phyloP scores from a whole-genome alignment of 1,139 yeast genomes.

The Yamadazyma aaseri region DNA sequence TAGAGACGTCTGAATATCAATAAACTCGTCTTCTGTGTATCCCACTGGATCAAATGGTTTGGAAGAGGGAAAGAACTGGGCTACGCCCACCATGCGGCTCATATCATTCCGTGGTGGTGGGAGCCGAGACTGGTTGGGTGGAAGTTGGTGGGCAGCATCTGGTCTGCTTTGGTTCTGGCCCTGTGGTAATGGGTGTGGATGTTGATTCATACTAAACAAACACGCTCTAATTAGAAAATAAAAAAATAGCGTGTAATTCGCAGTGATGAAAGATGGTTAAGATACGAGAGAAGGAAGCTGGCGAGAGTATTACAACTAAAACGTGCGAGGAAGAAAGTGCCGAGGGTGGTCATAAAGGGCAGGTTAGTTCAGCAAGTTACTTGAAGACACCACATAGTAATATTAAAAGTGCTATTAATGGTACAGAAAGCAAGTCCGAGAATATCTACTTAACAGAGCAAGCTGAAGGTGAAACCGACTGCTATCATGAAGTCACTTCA shows the following conservation, averaged over 20 bases:
- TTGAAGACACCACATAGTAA: no score
- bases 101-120: slow-evolving; percentile 5
- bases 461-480: no score
- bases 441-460: no score
- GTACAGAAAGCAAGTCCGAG: no score
- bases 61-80: slow-evolving; percentile 12
- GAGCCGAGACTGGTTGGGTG: slow-evolving; percentile 1
- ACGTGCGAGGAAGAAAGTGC: background rate
- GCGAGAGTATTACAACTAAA: no score
- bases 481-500: no score
- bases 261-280: no score
- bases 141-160: background rate
- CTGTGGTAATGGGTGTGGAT: background rate
- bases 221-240: background rate
- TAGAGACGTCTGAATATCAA: slow-evolving; percentile 41
- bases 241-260: background rate
- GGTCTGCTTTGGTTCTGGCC: no score
- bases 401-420: no score
- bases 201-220: background rate
- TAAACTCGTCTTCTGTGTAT: slow-evolving; percentile 40
- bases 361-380: no score
- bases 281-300: no score
- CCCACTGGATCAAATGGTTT: slow-evolving; percentile 25
- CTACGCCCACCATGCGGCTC: slow-evolving; percentile 11
- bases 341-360: no score